Evolutionary conservation across 139 green algal species (phyloP), one percentile per base, ranked within the genome.

Genomic region (Pedinophyceae sp.): DNA sequence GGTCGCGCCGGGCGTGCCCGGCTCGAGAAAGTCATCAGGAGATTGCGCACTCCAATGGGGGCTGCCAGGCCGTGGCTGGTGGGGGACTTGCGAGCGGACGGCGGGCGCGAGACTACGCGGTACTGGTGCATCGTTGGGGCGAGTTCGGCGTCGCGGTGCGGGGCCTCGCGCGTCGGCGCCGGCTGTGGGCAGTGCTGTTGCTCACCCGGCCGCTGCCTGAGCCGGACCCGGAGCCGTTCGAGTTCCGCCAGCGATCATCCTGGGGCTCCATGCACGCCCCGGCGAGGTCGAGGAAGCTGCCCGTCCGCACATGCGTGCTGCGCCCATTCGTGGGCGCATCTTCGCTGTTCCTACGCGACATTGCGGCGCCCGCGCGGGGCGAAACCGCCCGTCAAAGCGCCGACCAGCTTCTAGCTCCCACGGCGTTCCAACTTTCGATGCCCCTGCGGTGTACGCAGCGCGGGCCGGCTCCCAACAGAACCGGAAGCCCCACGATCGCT

Each of bases 221-320:
- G n/a, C n/a, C n/a, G n/a, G n/a, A n/a, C n/a, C n/a, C n/a, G n/a
- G n/a, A n/a, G n/a, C n/a, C n/a, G n/a, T n/a, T n/a, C n/a, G n/a
- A n/a, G n/a, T n/a, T n/a, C n/a, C n/a, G n/a, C n/a, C n/a, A n/a
- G n/a, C n/a, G n/a, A n/a, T 50, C 13, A 23, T 10, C 18, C 18
- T 13, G 45, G 45, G 18, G 45, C 13, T 25, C n/a, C 5, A 50
- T 50, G 17, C 13, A 26, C 13, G 45, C 45, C n/a, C 45, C 45
- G 18, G 45, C 17, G 45, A 50, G 45, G 45, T 50, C 45, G 45
- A 50, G 45, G 13, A 17, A 16, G 45, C 45, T 50, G 45, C 34
- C 34, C n/a, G n/a, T n/a, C n/a, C n/a, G n/a, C n/a, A n/a, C n/a
- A n/a, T n/a, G n/a, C n/a, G n/a, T n/a, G n/a, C n/a, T n/a, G n/a